Evolutionary conservation across 2,329 filamentous ascomycete species (phyloP).

Genomic region (Basipetospora chlamydospora): DNA sequence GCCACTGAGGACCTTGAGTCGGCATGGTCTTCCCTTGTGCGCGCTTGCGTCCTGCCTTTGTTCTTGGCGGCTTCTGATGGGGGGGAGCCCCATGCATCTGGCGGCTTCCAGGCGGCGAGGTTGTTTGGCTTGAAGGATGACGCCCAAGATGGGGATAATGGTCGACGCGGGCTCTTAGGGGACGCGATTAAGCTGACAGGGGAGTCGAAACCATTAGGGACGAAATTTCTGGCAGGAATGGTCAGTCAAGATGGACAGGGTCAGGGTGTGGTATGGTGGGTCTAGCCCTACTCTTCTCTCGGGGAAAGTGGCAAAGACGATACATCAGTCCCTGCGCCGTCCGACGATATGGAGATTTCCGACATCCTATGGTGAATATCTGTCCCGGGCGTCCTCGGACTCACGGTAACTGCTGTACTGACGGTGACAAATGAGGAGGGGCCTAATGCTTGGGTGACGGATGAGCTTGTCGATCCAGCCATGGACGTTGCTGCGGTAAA

Average conservation of each 20-base stretch:
- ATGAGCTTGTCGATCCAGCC: constrained; percentile 17
- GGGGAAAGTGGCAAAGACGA: constrained; percentile 16
- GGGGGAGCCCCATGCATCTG: constrained; percentile 26
- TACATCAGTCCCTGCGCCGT: constrained; percentile 13
- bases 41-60: too few relatives aligned
- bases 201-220: constrained; percentile 8
- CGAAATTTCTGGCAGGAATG: too few relatives aligned
- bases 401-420: constrained; percentile 22
- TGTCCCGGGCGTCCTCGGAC: constrained; percentile 16
- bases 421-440: constrained; percentile 27
- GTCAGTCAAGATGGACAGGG: too few relatives aligned
- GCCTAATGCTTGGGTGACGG: constrained; percentile 24
- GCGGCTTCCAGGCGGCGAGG: constrained; percentile 29
- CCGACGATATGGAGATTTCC: constrained; percentile 22
- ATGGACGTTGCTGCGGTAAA: constrained; percentile 19
- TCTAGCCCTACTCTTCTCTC: constrained; percentile 14
- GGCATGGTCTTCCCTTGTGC: too few relatives aligned
- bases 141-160: constrained; percentile 7
- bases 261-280: too few relatives aligned
- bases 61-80: constrained; percentile 4
- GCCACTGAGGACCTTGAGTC: too few relatives aligned
- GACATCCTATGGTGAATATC: constrained; percentile 20
- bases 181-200: constrained; percentile 7
- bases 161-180: constrained; percentile 4
- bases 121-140: constrained; percentile 17